Evolutionary conservation across 768 basidiomycete genomes (phyloP), one percentile per base, ranked within the genome.

Genomic region (Collybia sp.): DNA sequence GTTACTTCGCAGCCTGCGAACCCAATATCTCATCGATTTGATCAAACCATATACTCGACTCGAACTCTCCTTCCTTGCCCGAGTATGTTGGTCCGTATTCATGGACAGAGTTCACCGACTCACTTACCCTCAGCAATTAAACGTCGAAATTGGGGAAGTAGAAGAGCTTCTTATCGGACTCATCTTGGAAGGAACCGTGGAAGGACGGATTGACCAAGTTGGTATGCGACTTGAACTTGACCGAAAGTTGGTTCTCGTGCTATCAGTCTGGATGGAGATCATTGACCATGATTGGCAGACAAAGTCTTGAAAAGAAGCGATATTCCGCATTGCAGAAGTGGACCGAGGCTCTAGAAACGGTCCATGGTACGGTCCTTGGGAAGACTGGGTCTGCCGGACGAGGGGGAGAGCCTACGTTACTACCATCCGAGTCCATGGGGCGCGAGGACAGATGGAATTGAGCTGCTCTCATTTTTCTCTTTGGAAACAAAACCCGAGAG

Each of bases 21-120:
- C 96, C 0, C 93, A 95, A 58, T 99, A 97, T 61, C 80, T 99
- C 54, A 93, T 98, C 54, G 96, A 98, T 60, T 81, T 97, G 49
- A 96, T 98, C 73, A 95, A 94, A 63, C 94, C 96, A 6, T 99
- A 99, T 69, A 94, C 91, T 1, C 78, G 95, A 30, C 76, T 99
- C 25, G 95, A 98, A 63, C 75, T 98, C 35, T 79, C 85, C 15
- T 96, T 94, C 76, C 79, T 99, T 5, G 93, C 91, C 30, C 91
- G 89, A 75, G 94, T 88, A 51, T 41, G 70, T 57, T 10, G 6
- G 20, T 38, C 40, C 2, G 12, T 17, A 2, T 38, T 42, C 13
- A 9, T 35, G 15, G 9, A 12, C 40, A 40, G n/a, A 8, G 18
- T 20, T 30, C 35, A 41, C 32, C 8, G 36, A 16, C 15, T 43